Conservation (phyloP, 208 protist species). For the Crithidia sp. region DNA sequence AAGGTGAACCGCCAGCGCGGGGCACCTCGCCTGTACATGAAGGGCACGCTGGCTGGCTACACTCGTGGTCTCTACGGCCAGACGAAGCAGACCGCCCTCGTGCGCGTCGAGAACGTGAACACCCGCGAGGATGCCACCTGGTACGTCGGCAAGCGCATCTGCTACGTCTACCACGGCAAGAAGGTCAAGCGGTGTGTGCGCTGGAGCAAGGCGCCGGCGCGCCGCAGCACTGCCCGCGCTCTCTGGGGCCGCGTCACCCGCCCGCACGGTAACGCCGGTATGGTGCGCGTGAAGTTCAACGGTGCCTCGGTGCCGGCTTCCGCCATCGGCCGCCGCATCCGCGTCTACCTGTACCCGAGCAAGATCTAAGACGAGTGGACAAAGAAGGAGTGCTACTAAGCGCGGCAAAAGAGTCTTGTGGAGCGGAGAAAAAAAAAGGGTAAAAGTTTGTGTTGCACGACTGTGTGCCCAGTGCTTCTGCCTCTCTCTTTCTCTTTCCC, state of each 20-base stretch:
- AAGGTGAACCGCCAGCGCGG: constrained; percentile 87
- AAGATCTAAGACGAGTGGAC: constrained; percentile 90
- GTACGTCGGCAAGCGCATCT: constrained; percentile 99
- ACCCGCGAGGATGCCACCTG: constrained; percentile 95
- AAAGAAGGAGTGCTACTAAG: neutral
- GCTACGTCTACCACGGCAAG: constrained; percentile 98
- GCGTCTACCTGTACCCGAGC: constrained; percentile 99
- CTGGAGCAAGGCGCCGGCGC: constrained; percentile 89
- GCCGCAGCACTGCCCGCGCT: constrained; percentile 92
- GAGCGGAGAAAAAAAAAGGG: neutral
- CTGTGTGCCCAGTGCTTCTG: too few species aligned
- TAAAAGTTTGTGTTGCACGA: neutral
- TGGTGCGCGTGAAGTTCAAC: constrained; percentile 98
- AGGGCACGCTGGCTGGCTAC: constrained; percentile 91
- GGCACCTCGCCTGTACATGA: constrained; percentile 92
- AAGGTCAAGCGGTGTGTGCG: constrained; percentile 93
- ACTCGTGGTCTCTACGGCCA: constrained; percentile 93
- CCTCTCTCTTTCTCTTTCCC: neutral
- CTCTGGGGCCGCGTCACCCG: constrained; percentile 98
- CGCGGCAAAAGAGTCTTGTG: neutral
- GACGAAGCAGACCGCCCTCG: constrained; percentile 94
- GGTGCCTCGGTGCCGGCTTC: constrained; percentile 94
- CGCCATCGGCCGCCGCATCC: constrained; percentile 95
- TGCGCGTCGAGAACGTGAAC: constrained; percentile 97
- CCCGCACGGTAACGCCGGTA: constrained; percentile 97